A percentile compares a stretch with the other conserved stretches of the same genome.
Conservation (phyloP, 106 monocot genomes). For the Dactylorhiza incarnata region DNA sequence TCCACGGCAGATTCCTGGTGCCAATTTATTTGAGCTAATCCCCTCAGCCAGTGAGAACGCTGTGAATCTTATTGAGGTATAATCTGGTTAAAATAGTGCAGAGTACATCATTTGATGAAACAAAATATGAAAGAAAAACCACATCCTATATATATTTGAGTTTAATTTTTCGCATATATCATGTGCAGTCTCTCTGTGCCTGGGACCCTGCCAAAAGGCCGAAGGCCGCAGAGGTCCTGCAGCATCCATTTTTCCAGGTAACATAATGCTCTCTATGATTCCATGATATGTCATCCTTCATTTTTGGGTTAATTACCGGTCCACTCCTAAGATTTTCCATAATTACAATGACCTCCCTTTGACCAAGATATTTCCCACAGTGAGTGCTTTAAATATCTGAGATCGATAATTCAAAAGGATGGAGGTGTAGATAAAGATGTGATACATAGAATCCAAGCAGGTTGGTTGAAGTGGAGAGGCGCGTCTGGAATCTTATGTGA, state of each 20-base stretch:
- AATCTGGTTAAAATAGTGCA: not conserved
- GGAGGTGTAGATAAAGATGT: too few relatives aligned
- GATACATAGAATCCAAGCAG: too few relatives aligned
- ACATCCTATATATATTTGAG: not conserved
- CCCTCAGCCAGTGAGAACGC: slow-evolving; percentile 53
- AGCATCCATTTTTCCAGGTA: slow-evolving; percentile 42
- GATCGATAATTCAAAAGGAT: too few relatives aligned
- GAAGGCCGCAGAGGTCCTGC: slow-evolving; percentile 34
- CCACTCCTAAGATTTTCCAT: too few relatives aligned
- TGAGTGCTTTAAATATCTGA: too few relatives aligned
- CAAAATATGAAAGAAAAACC: not conserved
- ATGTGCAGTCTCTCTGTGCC: slow-evolving; percentile 37
- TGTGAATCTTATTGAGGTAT: slow-evolving; percentile 40
- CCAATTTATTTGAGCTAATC: slow-evolving; percentile 17
- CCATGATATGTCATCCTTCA: not conserved
- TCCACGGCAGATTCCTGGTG: slow-evolving; percentile 20
- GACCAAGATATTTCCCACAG: too few relatives aligned
- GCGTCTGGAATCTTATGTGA: too few relatives aligned
- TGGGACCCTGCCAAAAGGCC: slow-evolving; percentile 50
- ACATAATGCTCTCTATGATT: not conserved
- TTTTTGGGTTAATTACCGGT: too few relatives aligned
- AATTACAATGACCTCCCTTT: too few relatives aligned
- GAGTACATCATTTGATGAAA: not conserved
- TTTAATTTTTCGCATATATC: not conserved
- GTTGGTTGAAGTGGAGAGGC: too few relatives aligned